Evolutionary conservation across 2,329 filamentous ascomycete genomes (phyloP).

Genomic region (Tolypocladium nubicola): DNA sequence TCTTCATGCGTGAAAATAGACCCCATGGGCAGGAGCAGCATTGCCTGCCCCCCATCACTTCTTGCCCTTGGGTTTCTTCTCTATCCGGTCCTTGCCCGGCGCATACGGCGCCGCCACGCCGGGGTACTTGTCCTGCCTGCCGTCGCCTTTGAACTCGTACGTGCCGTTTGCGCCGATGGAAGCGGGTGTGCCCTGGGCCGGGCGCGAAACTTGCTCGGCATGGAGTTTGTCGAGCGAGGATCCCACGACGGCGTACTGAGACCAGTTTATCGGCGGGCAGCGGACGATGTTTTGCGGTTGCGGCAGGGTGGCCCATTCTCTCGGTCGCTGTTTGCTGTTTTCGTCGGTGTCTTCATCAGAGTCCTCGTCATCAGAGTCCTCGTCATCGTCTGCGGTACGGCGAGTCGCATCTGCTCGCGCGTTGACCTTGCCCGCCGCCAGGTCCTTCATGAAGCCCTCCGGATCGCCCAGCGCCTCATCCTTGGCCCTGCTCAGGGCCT

Average conservation of each 20-base stretch:
- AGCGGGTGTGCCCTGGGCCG: conserved; percentile 44
- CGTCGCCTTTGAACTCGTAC: conserved; percentile 39
- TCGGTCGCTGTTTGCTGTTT: conserved; percentile 19
- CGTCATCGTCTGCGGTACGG: conserved; percentile 7
- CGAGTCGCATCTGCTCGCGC: not conserved
- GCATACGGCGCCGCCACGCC: conserved; percentile 48
- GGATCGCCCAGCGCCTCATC: conserved; percentile 61
- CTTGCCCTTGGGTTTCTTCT: conserved; percentile 23
- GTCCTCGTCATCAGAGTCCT: conserved; percentile 13
- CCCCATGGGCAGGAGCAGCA: not conserved
- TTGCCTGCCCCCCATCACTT: conserved; percentile 9
- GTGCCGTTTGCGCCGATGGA: conserved; percentile 29
- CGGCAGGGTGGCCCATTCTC: conserved; percentile 56
- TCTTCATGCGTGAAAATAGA: not conserved
- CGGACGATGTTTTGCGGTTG: conserved; percentile 73
- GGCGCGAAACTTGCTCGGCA: conserved; percentile 61
- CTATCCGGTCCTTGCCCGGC: conserved; percentile 40
- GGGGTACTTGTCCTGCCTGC: conserved; percentile 32
- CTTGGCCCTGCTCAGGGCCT: conserved; percentile 58
- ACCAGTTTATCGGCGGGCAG: conserved; percentile 87
- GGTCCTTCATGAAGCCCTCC: conserved; percentile 57
- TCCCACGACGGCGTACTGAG: conserved; percentile 84
- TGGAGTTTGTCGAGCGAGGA: conserved; percentile 71
- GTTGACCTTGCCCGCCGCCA: conserved; percentile 51
- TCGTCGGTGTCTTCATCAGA: conserved; percentile 15